Evolutionary conservation across 2,329 filamentous ascomycete species (phyloP).

Genomic region (Chaetomium globosum): DNA sequence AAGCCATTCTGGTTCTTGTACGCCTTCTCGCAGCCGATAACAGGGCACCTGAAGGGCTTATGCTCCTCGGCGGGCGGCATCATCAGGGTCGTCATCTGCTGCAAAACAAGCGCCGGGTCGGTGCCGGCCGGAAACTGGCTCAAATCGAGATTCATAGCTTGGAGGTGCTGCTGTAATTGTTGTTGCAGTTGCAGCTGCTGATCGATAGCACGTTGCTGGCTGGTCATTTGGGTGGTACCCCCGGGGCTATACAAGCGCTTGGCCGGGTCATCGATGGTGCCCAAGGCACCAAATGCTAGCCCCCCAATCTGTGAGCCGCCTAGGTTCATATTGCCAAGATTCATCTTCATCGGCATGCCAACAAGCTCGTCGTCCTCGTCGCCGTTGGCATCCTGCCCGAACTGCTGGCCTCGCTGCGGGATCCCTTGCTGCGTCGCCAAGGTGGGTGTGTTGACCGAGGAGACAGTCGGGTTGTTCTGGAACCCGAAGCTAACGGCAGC

Average conservation of each 20-base stretch:
- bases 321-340: slow-evolving; percentile 63
- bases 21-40: slow-evolving; percentile 97
- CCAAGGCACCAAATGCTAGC: slow-evolving; percentile 58
- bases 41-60: slow-evolving; percentile 96
- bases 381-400: slow-evolving; percentile 61
- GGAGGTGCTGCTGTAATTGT: slow-evolving; percentile 65
- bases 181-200: slow-evolving; percentile 65
- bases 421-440: slow-evolving; percentile 73
- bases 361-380: slow-evolving; percentile 76
- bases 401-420: slow-evolving; percentile 57
- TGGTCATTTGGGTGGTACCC: slow-evolving; percentile 62
- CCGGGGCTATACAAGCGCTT: slow-evolving; percentile 90
- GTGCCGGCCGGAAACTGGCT: slow-evolving; percentile 76
- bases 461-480: slow-evolving; percentile 93
- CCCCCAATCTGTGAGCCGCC: slow-evolving; percentile 56
- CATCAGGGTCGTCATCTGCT: slow-evolving; percentile 62
- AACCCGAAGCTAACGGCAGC: slow-evolving; percentile 75
- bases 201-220: slow-evolving; percentile 61
- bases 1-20: slow-evolving; percentile 99
- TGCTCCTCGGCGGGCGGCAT: slow-evolving; percentile 78
- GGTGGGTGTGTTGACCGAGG: slow-evolving; percentile 93
- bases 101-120: slow-evolving; percentile 63
- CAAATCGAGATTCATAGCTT: slow-evolving; percentile 72
- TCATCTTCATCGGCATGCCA: slow-evolving; percentile 60
- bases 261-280: slow-evolving; percentile 84